phyloP scores from a whole-genome alignment of 345 rosid species.

The Populus davidiana region DNA sequence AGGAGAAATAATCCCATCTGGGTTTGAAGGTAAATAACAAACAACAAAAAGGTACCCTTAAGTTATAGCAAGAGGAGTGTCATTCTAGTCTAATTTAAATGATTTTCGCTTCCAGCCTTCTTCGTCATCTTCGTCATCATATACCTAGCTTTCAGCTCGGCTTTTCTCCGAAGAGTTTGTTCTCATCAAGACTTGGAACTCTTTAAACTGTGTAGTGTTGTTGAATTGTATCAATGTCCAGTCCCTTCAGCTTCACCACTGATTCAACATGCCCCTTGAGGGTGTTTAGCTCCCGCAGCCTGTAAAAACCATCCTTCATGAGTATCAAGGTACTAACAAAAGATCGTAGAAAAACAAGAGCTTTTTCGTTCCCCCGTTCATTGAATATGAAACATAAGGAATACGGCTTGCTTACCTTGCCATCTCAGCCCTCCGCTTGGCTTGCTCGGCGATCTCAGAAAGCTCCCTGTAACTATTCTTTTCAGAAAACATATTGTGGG shows the following conservation, averaged over 20 bases:
- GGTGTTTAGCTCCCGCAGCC: conserved; percentile 73
- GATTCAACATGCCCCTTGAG: conserved; percentile 86
- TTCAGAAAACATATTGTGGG: conserved; percentile 42
- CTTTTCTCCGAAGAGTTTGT: neutral
- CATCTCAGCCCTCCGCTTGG: conserved; percentile 92
- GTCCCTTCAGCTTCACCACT: conserved; percentile 80
- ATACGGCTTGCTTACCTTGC: conserved; percentile 55
- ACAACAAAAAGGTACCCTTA: neutral
- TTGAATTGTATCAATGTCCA: conserved; percentile 76
- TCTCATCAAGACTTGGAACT: neutral
- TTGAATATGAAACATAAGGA: neutral
- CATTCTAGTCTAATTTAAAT: conserved; percentile 5
- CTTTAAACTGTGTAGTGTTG: conserved; percentile 70
- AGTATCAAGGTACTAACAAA: neutral
- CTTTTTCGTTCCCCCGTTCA: neutral
- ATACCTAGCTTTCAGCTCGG: neutral
- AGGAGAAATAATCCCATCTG: conserved; percentile 1
- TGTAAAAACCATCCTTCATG: conserved; percentile 19
- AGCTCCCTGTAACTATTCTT: conserved; percentile 73
- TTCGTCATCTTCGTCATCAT: conserved; percentile 18
- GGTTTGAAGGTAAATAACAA: neutral
- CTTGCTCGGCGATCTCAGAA: conserved; percentile 97
- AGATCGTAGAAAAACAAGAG: neutral
- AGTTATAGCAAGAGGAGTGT: neutral
- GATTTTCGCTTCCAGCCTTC: neutral